These are phyloP conservation scores for Trypanosoma lewisi DNA, from an alignment of 208 protist species.

Conservation along the genomic window DNA sequence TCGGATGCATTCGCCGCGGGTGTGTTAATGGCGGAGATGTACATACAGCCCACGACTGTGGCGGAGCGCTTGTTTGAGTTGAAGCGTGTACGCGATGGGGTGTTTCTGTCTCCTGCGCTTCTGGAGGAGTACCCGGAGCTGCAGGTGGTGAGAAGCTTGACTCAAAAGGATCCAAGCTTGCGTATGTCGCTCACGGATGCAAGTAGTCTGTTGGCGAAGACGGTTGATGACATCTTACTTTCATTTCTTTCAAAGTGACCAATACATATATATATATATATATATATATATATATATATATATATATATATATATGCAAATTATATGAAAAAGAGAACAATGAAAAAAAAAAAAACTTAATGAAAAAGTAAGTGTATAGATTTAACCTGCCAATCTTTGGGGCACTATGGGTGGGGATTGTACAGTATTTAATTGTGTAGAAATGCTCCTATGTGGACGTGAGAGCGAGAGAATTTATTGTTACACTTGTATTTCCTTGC, in stretches of 20 bases:
- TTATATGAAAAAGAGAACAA: too few relatives aligned
- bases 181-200: slow-evolving; percentile 32
- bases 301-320: too few relatives aligned
- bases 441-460: too few relatives aligned
- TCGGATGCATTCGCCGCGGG: slow-evolving; percentile 73
- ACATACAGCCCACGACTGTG: slow-evolving; percentile 72
- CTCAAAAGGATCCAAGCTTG: slow-evolving; percentile 16
- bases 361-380: too few relatives aligned
- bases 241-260: slow-evolving; percentile 25
- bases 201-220: slow-evolving; percentile 2
- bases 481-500: too few relatives aligned
- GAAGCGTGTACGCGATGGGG: slow-evolving; percentile 49
- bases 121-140: slow-evolving; percentile 64
- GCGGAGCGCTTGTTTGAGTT: slow-evolving; percentile 66
- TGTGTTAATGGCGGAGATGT: slow-evolving; percentile 83
- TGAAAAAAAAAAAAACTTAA: too few relatives aligned
- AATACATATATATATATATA: too few relatives aligned
- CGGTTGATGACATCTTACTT: slow-evolving; percentile 17
- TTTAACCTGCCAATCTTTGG: too few relatives aligned
- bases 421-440: too few relatives aligned
- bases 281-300: too few relatives aligned
- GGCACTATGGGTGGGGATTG: too few relatives aligned
- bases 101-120: slow-evolving; percentile 30
- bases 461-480: too few relatives aligned
- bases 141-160: slow-evolving; percentile 44